Conservation (phyloP, 2,329 filamentous ascomycete genomes). For the Ploettnerulaceae sp. region DNA sequence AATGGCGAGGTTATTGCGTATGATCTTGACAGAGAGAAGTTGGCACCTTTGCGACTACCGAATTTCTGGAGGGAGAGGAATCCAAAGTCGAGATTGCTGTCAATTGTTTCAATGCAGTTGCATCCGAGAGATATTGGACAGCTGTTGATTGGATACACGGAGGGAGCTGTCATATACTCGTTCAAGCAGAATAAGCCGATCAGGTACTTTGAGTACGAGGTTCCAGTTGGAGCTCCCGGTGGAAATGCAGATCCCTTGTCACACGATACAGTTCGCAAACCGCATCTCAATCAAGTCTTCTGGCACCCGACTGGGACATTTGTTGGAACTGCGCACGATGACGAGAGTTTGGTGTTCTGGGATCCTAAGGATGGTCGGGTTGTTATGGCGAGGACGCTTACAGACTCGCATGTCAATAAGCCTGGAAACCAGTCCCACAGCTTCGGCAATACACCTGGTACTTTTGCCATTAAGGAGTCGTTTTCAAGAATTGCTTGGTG, state of each 20-base stretch:
- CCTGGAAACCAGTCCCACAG: slow-evolving; percentile 43
- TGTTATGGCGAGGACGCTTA: slow-evolving; percentile 76
- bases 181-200: slow-evolving; percentile 84
- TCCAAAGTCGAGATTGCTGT: slow-evolving; percentile 57
- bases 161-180: slow-evolving; percentile 85
- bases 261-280: slow-evolving; percentile 59
- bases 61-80: slow-evolving; percentile 80
- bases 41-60: slow-evolving; percentile 75
- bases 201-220: slow-evolving; percentile 76
- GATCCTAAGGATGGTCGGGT: slow-evolving; percentile 84
- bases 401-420: slow-evolving; percentile 68
- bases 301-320: slow-evolving; percentile 80
- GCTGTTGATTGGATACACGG: slow-evolving; percentile 82
- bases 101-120: slow-evolving; percentile 73
- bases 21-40: slow-evolving; percentile 75
- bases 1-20: slow-evolving; percentile 87
- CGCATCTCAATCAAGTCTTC: slow-evolving; percentile 72
- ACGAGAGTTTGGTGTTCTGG: slow-evolving; percentile 91
- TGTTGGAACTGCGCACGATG: slow-evolving; percentile 39
- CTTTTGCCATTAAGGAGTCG: slow-evolving; percentile 62
- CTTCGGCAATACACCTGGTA: slow-evolving; percentile 41
- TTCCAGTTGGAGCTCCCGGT: slow-evolving; percentile 80
- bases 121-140: slow-evolving; percentile 92
- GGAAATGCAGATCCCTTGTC: slow-evolving; percentile 57
- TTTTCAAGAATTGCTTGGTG: slow-evolving; percentile 85